A percentile compares a stretch with the other conserved stretches of the same genome.
phyloP scores from a whole-genome alignment of 2,329 filamentous ascomycete genomes.

The Colletotrichum sp. region DNA sequence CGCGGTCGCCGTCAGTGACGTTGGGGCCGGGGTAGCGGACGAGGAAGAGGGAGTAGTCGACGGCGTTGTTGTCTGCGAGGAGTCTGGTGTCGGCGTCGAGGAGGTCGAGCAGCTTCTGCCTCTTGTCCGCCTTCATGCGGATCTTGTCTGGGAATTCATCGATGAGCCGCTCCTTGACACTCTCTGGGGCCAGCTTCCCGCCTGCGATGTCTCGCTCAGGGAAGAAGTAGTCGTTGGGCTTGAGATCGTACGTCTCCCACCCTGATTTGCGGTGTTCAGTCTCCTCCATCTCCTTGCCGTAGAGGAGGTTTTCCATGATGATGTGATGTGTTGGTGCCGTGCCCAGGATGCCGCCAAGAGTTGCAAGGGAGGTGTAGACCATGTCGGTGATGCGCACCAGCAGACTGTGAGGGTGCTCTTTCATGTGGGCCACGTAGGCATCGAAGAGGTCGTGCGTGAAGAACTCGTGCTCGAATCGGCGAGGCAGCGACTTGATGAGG shows the following conservation, averaged over 20 bases:
- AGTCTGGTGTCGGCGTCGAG: constrained; percentile 69
- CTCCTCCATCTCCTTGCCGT: constrained; percentile 56
- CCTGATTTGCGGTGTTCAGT: constrained; percentile 36
- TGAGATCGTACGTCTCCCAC: constrained; percentile 79
- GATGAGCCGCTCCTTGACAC: constrained; percentile 68
- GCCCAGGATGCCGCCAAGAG: constrained; percentile 65
- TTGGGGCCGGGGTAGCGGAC: constrained; percentile 49
- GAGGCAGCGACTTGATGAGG: constrained; percentile 74
- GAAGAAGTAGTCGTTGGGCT: constrained; percentile 77
- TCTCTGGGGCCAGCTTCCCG: constrained; percentile 66
- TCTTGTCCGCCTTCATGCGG: constrained; percentile 57
- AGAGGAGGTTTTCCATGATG: constrained; percentile 78
- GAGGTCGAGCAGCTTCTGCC: constrained; percentile 58
- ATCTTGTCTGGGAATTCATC: constrained; percentile 74
- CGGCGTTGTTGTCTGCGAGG: constrained; percentile 66
- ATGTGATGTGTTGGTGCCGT: constrained; percentile 74
- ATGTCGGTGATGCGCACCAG: constrained; percentile 77
- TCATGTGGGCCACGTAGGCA: constrained; percentile 71
- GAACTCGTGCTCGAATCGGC: constrained; percentile 73
- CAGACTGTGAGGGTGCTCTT: constrained; percentile 61
- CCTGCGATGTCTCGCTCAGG: constrained; percentile 75
- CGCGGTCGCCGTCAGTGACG: not conserved
- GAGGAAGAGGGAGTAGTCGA: constrained; percentile 79
- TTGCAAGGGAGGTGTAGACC: constrained; percentile 58
- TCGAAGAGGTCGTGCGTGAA: constrained; percentile 70